These are phyloP conservation scores for Penicillium coprophilum DNA, from an alignment of 495 filamentous ascomycete species.

Conservation along the genomic window DNA sequence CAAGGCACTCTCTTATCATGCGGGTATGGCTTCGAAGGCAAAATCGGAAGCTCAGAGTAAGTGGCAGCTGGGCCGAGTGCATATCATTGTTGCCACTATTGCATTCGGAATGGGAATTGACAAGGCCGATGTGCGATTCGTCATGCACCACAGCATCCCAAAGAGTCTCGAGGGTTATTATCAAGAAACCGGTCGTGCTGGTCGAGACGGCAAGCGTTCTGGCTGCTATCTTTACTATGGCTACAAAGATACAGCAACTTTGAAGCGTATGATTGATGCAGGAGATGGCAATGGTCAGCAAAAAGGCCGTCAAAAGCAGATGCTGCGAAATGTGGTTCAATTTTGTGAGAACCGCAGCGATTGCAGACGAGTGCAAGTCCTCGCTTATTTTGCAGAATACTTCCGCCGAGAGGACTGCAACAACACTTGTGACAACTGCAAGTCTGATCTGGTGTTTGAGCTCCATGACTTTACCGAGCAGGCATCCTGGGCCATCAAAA, in stretches of 20 bases:
- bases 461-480: slow-evolving; percentile 71
- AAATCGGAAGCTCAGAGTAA: slow-evolving; percentile 67
- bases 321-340: slow-evolving; percentile 78
- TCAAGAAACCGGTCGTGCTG: slow-evolving; percentile 93
- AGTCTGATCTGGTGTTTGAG: slow-evolving; percentile 63
- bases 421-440: slow-evolving; percentile 82
- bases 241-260: slow-evolving; percentile 65
- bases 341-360: slow-evolving; percentile 86
- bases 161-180: slow-evolving; percentile 99
- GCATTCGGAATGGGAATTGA: slow-evolving; percentile 99
- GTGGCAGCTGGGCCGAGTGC: slow-evolving; percentile 76
- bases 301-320: slow-evolving; percentile 76
- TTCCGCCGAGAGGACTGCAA: slow-evolving; percentile 73
- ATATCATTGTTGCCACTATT: slow-evolving; percentile 98
- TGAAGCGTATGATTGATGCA: slow-evolving; percentile 74
- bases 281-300: slow-evolving; percentile 72
- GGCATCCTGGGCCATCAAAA: slow-evolving; percentile 63
- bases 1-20: slow-evolving; percentile 82
- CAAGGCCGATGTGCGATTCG: slow-evolving; percentile 91
- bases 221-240: slow-evolving; percentile 87
- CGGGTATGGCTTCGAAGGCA: slow-evolving; percentile 62
- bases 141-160: slow-evolving; percentile 87
- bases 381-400: slow-evolving; percentile 86
- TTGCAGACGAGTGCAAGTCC: slow-evolving; percentile 83
- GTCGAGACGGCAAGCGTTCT: slow-evolving; percentile 82